Evolutionary conservation across 805 yeast genomes (phyloP), one percentile per base, ranked within the genome.

Genomic region (Saturnispora silvae): DNA sequence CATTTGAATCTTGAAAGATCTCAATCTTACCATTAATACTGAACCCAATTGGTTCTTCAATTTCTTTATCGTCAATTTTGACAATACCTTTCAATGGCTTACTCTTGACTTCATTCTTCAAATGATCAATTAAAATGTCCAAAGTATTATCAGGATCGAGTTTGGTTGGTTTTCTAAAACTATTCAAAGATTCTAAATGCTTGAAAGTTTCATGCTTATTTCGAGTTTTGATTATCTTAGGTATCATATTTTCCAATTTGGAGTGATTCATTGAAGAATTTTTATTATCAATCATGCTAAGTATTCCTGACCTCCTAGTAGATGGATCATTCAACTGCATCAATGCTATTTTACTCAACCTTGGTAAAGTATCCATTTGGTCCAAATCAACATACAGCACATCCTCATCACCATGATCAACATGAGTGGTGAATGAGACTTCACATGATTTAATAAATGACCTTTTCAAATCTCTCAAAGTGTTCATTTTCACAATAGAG

Each of bases 1-100:
- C 56, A 49, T 64, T 48, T 51, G 75, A 50, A 43, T 68, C 52
- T 40, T 54, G 27, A 76, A 83, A 52, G 45, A 78, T 48, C 56
- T 62, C 64, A 33, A 72, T 53, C 35, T 61, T 56, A 14, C 78
- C 78, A 45, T 63, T 69, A 16, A 68, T 60, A 3, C 70, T 56
- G 47, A 72, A 72, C 2, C 77, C 77, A 33, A 15, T 25, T 10
- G 45, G 47, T 15, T 42, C 44, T 15, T 37, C 34, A 7, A 40
- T 41, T 25, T 48, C 43, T n/a, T 45, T 33, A 24, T 50, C 38
- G 22, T 43, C 42, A n/a, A 42, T 32, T 11, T 36, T 22, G 4
- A 52, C 49, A 11, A 59, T 59, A 1, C 63, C 64, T 19, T 50
- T 53, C 14, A 57, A 45, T 10, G 63, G 61, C 4, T 28, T 30